Evolutionary conservation across 2,329 filamentous ascomycete genomes (phyloP), one percentile per base, ranked within the genome.

Genomic region (Diaporthe amygdali): DNA sequence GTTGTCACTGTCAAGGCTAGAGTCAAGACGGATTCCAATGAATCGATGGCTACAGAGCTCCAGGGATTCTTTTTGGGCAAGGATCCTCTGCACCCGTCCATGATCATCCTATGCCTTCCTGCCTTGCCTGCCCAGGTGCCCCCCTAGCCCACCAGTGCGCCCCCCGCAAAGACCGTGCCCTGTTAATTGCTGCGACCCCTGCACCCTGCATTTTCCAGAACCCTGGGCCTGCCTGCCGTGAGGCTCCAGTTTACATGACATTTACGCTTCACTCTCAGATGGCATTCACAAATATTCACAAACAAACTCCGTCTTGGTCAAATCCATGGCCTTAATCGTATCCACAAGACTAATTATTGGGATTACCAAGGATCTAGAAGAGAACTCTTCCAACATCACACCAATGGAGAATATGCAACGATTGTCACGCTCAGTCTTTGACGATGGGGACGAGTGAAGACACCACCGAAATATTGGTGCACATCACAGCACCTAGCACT

Each of bases 381-480:
- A 25, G 14, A n/a, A 17, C n/a, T n/a, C n/a, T n/a, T 10, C 17
- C 41, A 63, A 34, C 7, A n/a, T 47, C 27, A 6, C 30, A 12
- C 59, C 22, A 63, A 63, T 63, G 59, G 67, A 59, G 20, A 20
- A 7, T 41, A 12, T n/a, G 34, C 12, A 37, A 34, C 9, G 4
- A 15, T 27, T 25, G 30, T 22, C 20, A 17, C 5, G 59, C 44
- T 22, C 39, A 47, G 17, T 39, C 56, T 41, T 15, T 34, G 44
- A 64, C 54, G 20, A 77, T 76, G 77, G 68, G 61, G 68, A 66
- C 46, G 22, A 71, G 66, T n/a, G 79, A 85, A 71, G 81, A 55
- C 32, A 12, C 17, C 22, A 32, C 84, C 66, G 88, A 90, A 79
- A 87, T 90, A 54, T 81, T 90, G 54, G 84, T 89, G 64, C 88